A percentile compares a stretch with the other conserved stretches of the same genome.
phyloP scores from a whole-genome alignment of 495 filamentous ascomycete genomes.

The Xylaria grammica region DNA sequence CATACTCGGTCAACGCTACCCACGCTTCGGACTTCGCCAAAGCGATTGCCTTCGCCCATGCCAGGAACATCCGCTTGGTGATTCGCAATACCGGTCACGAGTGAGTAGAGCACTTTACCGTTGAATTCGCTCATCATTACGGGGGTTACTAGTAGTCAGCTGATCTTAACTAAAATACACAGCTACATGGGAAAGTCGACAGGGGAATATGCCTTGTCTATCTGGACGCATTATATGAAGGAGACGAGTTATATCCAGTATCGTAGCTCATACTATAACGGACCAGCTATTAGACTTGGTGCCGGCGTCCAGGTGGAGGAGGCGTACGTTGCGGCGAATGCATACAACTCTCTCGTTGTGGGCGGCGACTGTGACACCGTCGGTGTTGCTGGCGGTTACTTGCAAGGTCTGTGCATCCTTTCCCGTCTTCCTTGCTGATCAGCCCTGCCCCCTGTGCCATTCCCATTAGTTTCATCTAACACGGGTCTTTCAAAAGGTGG shows the following conservation, averaged over 20 bases:
- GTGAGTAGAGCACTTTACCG: no score
- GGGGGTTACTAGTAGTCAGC: no score
- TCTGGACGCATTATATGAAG: constrained; percentile 59
- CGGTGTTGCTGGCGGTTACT: constrained; percentile 48
- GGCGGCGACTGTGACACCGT: constrained; percentile 51
- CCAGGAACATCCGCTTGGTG: constrained; percentile 52
- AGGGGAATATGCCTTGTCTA: constrained; percentile 52
- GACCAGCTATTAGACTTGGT: constrained; percentile 61
- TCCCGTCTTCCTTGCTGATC: no score
- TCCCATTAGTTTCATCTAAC: no score
- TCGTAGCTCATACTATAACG: constrained; percentile 55
- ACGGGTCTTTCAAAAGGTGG: no score
- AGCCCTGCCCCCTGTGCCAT: no score
- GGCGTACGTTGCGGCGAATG: constrained; percentile 53
- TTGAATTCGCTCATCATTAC: no score
- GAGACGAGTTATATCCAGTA: constrained; percentile 47
- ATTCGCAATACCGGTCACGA: constrained; percentile 57
- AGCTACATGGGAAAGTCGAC: constrained; percentile 54
- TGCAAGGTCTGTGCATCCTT: constrained; percentile 50
- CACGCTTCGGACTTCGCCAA: constrained; percentile 43
- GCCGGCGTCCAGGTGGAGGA: constrained; percentile 61
- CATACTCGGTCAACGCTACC: constrained; percentile 58
- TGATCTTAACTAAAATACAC: no score
- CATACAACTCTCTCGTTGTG: constrained; percentile 55
- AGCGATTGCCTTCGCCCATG: constrained; percentile 53